Conservation (phyloP, 345 rosid genomes). For the Lumnitzera littorea region DNA sequence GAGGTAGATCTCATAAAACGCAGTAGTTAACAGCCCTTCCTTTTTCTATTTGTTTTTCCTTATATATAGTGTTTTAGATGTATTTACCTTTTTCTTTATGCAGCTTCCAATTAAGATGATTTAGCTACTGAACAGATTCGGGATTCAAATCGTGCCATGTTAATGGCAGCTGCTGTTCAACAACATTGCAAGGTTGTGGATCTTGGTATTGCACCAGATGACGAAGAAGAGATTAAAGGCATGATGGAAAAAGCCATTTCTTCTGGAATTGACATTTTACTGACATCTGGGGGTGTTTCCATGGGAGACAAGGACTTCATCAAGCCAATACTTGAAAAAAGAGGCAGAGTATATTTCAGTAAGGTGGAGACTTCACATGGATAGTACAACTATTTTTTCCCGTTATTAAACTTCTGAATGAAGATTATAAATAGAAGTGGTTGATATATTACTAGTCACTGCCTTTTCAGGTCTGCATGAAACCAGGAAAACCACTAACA, state of each 20-base stretch:
- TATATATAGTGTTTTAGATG: background rate
- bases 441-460: constrained; percentile 7
- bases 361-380: constrained; percentile 40
- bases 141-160: constrained; percentile 92
- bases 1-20: no score
- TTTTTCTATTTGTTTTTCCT: no score
- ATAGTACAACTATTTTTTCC: background rate
- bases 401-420: constrained; percentile 4
- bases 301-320: constrained; percentile 97
- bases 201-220: constrained; percentile 79
- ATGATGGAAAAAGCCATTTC: constrained; percentile 51
- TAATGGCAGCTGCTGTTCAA: constrained; percentile 75
- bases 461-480: constrained; percentile 70
- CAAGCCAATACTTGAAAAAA: constrained; percentile 72
- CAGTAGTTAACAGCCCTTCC: background rate
- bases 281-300: constrained; percentile 97
- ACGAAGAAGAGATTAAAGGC: constrained; percentile 59
- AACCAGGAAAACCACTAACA: constrained; percentile 91
- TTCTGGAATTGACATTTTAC: constrained; percentile 63
- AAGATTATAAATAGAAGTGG: background rate
- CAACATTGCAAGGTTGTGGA: constrained; percentile 75
- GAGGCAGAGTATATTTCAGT: constrained; percentile 61
- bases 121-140: constrained; percentile 56
- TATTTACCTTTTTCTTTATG: constrained; percentile 10
- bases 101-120: constrained; percentile 8